Percentiles rank a stretch among this genome's conserved stretches.
These are phyloP conservation scores for Aspergillus piperis DNA, from an alignment of 2,329 filamentous ascomycete genomes.

Conservation along the genomic window DNA sequence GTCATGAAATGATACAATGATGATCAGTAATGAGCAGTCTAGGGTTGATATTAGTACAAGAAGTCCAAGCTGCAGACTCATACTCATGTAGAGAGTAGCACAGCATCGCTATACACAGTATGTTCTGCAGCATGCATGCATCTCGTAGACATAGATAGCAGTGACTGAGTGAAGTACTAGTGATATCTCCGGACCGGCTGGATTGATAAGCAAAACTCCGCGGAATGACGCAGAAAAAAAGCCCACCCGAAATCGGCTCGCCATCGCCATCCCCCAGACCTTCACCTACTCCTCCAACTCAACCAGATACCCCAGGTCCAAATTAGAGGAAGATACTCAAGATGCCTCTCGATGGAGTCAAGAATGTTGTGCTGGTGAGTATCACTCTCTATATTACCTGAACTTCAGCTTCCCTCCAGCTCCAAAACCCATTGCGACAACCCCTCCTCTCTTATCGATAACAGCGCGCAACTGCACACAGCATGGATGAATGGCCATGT, in stretches of 20 bases:
- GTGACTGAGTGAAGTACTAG: neutral
- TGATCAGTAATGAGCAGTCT: neutral
- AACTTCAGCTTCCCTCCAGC: neutral
- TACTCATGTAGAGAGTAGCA: no score
- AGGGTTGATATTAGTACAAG: neutral
- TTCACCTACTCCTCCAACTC: slow-evolving; percentile 1
- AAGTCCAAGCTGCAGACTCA: neutral
- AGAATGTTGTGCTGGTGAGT: slow-evolving; percentile 47
- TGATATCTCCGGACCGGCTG: neutral
- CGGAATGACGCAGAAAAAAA: slow-evolving; percentile 29
- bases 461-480: slow-evolving; percentile 18
- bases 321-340: slow-evolving; percentile 8
- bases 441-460: slow-evolving; percentile 44
- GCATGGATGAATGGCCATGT: neutral
- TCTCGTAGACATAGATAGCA: neutral
- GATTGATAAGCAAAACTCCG: slow-evolving; percentile 31
- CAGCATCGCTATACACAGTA: neutral
- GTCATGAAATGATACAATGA: neutral
- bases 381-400: no score
- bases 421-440: neutral
- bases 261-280: slow-evolving; percentile 3
- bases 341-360: slow-evolving; percentile 47
- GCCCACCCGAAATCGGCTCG: slow-evolving; percentile 20
- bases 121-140: neutral
- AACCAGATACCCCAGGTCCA: slow-evolving; percentile 1